phyloP scores from a whole-genome alignment of 2,329 filamentous ascomycete genomes.

The Beauveria sp. region DNA sequence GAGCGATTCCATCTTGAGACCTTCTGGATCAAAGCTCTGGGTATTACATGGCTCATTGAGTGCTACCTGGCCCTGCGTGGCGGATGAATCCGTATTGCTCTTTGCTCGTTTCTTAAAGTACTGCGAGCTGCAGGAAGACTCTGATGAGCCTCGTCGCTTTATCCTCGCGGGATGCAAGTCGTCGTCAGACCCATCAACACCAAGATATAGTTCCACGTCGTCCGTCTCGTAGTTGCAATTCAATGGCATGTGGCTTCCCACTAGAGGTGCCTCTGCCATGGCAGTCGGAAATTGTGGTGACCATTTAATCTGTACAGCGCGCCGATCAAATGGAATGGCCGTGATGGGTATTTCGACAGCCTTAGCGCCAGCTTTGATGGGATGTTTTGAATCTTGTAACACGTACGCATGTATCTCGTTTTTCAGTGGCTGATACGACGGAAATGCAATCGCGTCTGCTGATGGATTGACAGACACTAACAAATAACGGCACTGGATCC shows the following conservation, averaged over 20 bases:
- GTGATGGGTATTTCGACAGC: slow-evolving; percentile 19
- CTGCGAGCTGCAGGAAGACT: not conserved
- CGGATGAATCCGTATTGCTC: no score
- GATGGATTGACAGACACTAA: slow-evolving; percentile 41
- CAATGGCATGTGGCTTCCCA: not conserved
- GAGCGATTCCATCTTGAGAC: not conserved
- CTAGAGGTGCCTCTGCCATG: not conserved
- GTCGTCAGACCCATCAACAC: not conserved
- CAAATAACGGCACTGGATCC: slow-evolving; percentile 85
- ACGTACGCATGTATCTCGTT: slow-evolving; percentile 16
- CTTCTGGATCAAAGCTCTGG: not conserved
- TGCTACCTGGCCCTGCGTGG: not conserved
- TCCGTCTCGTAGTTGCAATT: not conserved
- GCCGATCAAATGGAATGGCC: slow-evolving; percentile 17
- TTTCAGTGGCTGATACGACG: slow-evolving; percentile 11
- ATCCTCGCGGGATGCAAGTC: not conserved
- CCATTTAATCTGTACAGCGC: not conserved
- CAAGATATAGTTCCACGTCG: not conserved
- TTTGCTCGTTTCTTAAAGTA: not conserved
- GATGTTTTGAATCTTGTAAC: slow-evolving; percentile 18
- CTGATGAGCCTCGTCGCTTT: not conserved
- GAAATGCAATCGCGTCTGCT: not conserved
- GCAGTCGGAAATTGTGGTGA: no score
- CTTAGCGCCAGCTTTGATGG: not conserved
- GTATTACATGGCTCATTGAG: not conserved